Evolutionary conservation across 441 rosid genomes (phyloP), one percentile per base, ranked within the genome.

Genomic region (Pelargonium fulgidum): DNA sequence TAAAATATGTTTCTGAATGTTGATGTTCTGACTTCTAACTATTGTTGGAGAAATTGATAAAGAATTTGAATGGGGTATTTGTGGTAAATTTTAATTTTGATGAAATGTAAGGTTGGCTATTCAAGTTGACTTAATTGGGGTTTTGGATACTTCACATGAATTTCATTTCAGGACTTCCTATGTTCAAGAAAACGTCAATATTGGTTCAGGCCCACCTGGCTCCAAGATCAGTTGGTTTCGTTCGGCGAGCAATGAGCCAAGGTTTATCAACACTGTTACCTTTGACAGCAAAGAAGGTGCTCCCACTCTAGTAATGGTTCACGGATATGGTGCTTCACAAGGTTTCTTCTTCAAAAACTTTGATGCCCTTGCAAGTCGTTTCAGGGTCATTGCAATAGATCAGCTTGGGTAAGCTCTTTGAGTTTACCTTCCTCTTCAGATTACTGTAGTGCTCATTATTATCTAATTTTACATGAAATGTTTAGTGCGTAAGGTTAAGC

Each of bases 251-350:
- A 68, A 92, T 65, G 96, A 95, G 83, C 80, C 91, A 3, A 80
- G 98, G 64, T 84, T 80, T 63, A 90, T 95, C 72, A 92, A 95
- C 75, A 90, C 96, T 8, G 87, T 90, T 65, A 82, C 92, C 0
- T 95, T 95, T 67, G 93, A 90, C 62, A 85, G 91, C 71, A 90
- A 82, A 74, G 94, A 88, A 52, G 89, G 74, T 20, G 62, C 95
- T 63, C 99, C 99, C 0, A 89, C 96, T 1, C 96, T 95, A 9
- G 96, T 95, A 0, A 90, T 95, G 99, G 87, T 95, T 70, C 99
- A 95, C 75, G 99, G 99, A 7, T 95, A 95, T 70, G 99, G 50
- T 70, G 97, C 96, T 70, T 92, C 99, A 65, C 97, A 89, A 72
- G 99, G 98, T 9, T 92, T 95, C 74, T 95, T 95, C 82, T 95